Base-by-base conservation (phyloP, 495 filamentous ascomycete genomes). In the Aspergillus hancockii region DNA sequence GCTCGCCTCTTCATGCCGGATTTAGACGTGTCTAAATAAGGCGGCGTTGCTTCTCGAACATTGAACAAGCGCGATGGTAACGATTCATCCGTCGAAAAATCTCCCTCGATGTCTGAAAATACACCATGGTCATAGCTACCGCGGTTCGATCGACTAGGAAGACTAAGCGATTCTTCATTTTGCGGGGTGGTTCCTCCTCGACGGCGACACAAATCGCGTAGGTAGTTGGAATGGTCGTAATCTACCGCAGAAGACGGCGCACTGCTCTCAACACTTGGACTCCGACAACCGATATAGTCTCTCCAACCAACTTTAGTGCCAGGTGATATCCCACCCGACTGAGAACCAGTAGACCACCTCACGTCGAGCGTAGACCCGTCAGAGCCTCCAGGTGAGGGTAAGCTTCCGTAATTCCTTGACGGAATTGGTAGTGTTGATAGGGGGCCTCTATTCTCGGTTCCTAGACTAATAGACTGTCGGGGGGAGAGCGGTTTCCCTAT, bases 1-100 rank as follows among this genome's bases (percentile, higher is more conserved):
- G 92, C 91, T 54, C 90, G 80, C 58, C 92, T 83, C 70, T 96
- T 96, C 70, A 79, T 88, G 75, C 60, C 90, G 79, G 71, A 82
- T 68, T 72, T 72, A 64, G 79, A 71, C 36, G 58, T 47, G 31
- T 76, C 72, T 18, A 71, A 59, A 52, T 73, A 75, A 10, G 74
- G 78, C 25, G 79, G 79, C 8, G 79, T 74, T 6, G 77, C 76
- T 61, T 85, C 83, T 45, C 88, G 85, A 55, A 91, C 77, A 60
- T 84, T 78, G 53, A 89, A 75, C 51, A 84, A 80, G 47, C 80
- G 79, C 50, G 85, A 71, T 4, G 79, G 77, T 16, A 78, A 71
- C 5, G 79, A 81, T 47, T 92, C 88, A 59, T 92, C 89, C 63
- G 88, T 83, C 18, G 83, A 77, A 52, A 89, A 89, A 55, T 89